These are phyloP conservation scores for Sinapis alba DNA, from an alignment of 441 rosid genomes.

Conservation along the genomic window DNA sequence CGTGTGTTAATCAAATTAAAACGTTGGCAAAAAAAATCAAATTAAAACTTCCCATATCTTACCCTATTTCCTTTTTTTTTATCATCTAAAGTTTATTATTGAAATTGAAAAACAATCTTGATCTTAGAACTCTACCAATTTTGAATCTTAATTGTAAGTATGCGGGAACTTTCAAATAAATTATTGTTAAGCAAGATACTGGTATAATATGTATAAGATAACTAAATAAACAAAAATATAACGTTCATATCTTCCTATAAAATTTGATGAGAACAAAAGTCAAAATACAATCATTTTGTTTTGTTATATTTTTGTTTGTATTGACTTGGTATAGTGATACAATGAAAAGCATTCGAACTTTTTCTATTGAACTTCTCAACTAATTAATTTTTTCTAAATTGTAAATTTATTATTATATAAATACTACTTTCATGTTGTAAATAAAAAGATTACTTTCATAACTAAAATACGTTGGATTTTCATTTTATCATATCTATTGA, in stretches of 20 bases:
- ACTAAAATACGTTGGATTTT: too few relatives aligned
- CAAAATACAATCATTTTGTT: neutral
- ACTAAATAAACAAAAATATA: neutral
- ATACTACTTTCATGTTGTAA: too few relatives aligned
- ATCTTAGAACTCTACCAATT: too few relatives aligned
- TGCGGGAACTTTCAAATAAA: neutral
- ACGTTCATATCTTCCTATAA: neutral
- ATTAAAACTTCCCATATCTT: neutral
- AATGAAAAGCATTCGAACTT: slow-evolving; percentile 10
- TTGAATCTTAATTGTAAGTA: too few relatives aligned
- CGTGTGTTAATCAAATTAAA: neutral
- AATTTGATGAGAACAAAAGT: neutral
- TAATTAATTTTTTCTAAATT: too few relatives aligned
- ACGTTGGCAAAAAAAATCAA: too few relatives aligned
- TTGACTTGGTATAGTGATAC: slow-evolving; percentile 19
- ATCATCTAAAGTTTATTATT: neutral
- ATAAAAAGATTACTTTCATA: too few relatives aligned
- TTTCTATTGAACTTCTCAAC: too few relatives aligned
- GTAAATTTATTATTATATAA: too few relatives aligned
- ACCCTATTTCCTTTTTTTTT: too few relatives aligned
- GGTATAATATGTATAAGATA: neutral
- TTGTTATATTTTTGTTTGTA: neutral
- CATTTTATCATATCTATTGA: too few relatives aligned
- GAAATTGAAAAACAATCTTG: too few relatives aligned
- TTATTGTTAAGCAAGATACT: neutral